These are phyloP conservation scores for Boletus reticulatus DNA, from an alignment of 768 basidiomycete species.

Conservation along the genomic window DNA sequence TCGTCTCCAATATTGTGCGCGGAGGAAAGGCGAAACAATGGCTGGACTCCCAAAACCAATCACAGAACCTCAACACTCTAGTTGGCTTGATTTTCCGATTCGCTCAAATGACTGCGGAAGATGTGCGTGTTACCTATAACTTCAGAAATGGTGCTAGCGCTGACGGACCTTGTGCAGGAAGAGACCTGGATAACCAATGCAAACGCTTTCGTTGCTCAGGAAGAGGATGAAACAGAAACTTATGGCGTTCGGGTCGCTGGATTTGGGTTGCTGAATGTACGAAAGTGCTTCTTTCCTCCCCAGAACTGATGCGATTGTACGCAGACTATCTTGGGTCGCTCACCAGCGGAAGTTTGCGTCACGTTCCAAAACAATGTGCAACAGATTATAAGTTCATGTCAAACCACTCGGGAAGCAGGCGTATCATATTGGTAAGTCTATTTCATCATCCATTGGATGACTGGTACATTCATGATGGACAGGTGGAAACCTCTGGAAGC, in stretches of 20 bases:
- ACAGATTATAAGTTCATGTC: conserved; percentile 56
- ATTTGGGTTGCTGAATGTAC: conserved; percentile 79
- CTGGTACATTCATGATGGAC: conserved; percentile 4
- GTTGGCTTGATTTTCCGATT: conserved; percentile 62
- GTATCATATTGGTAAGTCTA: conserved; percentile 58
- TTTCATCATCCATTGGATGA: not conserved
- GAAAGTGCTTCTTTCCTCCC: conserved; percentile 2
- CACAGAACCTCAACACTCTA: conserved; percentile 45
- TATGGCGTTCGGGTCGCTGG: conserved; percentile 84
- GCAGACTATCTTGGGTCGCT: conserved; percentile 59
- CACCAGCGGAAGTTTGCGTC: conserved; percentile 46
- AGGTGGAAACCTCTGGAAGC: conserved; percentile 96
- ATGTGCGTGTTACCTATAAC: conserved; percentile 48
- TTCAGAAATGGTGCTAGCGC: not conserved
- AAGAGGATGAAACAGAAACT: conserved; percentile 83
- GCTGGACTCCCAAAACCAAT: conserved; percentile 42
- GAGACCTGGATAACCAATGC: conserved; percentile 88
- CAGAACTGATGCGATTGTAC: conserved; percentile 1
- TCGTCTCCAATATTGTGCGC: conserved; percentile 64
- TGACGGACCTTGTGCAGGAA: conserved; percentile 51
- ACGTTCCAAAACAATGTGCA: conserved; percentile 55
- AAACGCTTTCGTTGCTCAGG: conserved; percentile 91
- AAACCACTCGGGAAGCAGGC: conserved; percentile 52
- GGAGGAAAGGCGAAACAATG: conserved; percentile 64
- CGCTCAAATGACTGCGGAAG: conserved; percentile 86